Evolutionary conservation across 345 rosid genomes (phyloP).

Genomic region (Dimocarpus longan): DNA sequence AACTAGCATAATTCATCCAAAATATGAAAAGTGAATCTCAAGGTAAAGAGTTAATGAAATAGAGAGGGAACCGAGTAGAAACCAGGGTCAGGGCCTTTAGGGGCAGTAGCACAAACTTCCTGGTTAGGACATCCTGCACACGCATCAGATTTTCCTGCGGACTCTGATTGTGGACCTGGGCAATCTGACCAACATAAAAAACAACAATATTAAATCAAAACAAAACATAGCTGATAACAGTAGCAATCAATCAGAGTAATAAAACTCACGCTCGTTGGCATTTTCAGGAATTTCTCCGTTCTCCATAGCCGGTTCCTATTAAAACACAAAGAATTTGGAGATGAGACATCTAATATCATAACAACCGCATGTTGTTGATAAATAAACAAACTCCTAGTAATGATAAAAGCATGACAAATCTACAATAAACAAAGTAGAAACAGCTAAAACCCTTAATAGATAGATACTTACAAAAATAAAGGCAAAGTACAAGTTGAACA

Average conservation of each 20-base stretch:
- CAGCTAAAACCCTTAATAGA: background rate
- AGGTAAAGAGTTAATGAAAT: background rate
- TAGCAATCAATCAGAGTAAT: background rate
- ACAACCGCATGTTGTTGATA: background rate
- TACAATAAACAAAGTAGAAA: background rate
- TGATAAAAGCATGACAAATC: background rate
- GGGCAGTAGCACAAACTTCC: constrained; percentile 84
- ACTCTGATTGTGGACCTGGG: constrained; percentile 78
- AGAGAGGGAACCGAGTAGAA: background rate
- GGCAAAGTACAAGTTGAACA: background rate
- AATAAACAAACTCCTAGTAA: background rate
- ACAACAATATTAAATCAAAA: background rate
- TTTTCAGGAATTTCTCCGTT: constrained; percentile 65
- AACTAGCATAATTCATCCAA: constrained; percentile 8
- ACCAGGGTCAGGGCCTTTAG: constrained; percentile 99
- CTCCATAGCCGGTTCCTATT: constrained; percentile 40
- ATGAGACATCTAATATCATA: background rate
- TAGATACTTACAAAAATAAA: background rate
- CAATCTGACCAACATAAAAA: constrained; percentile 57
- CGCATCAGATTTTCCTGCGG: constrained; percentile 80
- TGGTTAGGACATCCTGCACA: constrained; percentile 97
- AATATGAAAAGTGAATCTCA: background rate
- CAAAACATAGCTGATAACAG: background rate
- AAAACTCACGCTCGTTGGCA: constrained; percentile 52
- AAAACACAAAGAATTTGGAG: background rate